These are phyloP conservation scores for Gamarada debralockiae DNA, from an alignment of 495 filamentous ascomycete genomes.

Conservation along the genomic window DNA sequence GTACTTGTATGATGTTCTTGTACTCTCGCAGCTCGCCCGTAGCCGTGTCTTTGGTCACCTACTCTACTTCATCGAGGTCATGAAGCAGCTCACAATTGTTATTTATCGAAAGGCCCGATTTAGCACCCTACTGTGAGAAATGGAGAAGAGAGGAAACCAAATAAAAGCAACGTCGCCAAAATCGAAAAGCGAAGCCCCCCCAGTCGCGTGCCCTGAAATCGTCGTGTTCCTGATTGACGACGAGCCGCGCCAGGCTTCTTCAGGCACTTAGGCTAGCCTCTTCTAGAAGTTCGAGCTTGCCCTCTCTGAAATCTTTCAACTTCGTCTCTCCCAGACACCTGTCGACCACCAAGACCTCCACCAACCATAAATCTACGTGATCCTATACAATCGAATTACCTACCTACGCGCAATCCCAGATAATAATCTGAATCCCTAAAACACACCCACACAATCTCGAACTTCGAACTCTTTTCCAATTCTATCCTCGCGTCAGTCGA, in stretches of 20 bases:
- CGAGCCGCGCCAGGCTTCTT: not conserved
- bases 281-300: not conserved
- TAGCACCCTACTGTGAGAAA: too few relatives aligned
- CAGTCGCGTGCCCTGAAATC: not conserved
- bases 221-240: not conserved
- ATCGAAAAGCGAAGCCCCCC: too few relatives aligned
- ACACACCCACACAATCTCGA: not conserved
- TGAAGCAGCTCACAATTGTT: too few relatives aligned
- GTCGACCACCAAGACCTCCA: not conserved
- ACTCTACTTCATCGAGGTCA: too few relatives aligned
- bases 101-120: too few relatives aligned
- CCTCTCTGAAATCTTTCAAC: not conserved
- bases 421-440: not conserved
- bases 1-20: too few relatives aligned
- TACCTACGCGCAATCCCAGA: constrained; percentile 2
- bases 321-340: too few relatives aligned
- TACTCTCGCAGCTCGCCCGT: too few relatives aligned
- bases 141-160: too few relatives aligned
- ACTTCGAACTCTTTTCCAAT: not conserved
- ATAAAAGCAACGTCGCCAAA: too few relatives aligned
- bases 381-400: not conserved
- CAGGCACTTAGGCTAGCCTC: not conserved
- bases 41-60: too few relatives aligned
- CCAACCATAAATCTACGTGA: not conserved
- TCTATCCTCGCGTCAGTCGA: constrained; percentile 7